phyloP scores from a whole-genome alignment of 352 stramenopile genomes.

The Elongisporangium anandrum region DNA sequence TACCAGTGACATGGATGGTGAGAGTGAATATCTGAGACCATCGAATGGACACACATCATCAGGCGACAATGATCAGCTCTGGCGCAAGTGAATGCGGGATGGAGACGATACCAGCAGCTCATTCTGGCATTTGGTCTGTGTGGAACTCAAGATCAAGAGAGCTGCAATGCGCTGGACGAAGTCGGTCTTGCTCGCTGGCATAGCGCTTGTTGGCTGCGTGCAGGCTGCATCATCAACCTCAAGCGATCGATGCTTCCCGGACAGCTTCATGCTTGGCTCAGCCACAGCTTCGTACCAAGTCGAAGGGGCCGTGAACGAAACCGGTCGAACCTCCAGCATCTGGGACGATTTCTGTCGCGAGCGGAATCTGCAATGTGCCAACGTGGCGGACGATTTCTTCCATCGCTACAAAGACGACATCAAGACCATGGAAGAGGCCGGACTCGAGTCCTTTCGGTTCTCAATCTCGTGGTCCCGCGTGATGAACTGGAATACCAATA shows the following conservation, averaged over 20 bases:
- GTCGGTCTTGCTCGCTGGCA: too few species aligned
- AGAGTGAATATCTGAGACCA: too few species aligned
- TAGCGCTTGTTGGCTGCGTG: too few species aligned
- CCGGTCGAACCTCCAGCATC: conserved; percentile 73
- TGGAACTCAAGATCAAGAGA: too few species aligned
- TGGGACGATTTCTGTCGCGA: conserved; percentile 89
- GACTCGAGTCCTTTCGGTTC: conserved; percentile 92
- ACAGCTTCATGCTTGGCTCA: conserved; percentile 79
- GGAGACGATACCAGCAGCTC: too few species aligned
- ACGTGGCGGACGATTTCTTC: conserved; percentile 92
- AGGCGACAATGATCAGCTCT: too few species aligned
- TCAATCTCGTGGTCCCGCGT: conserved; percentile 91
- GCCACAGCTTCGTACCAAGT: conserved; percentile 90
- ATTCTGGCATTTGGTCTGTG: too few species aligned
- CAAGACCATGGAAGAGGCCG: conserved; percentile 85
- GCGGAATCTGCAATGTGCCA: conserved; percentile 65
- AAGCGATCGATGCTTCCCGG: conserved; percentile 26
- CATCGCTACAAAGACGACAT: conserved; percentile 90
- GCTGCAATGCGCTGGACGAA: too few species aligned
- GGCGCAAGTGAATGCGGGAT: too few species aligned
- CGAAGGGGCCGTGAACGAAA: conserved; percentile 78
- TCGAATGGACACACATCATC: too few species aligned
- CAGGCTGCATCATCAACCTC: too few species aligned
- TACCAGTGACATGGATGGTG: too few species aligned
- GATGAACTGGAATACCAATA: conserved; percentile 61